These are phyloP conservation scores for Vanderwaltozyma polyspora DNA, from an alignment of 805 yeast species.

Conservation along the genomic window DNA sequence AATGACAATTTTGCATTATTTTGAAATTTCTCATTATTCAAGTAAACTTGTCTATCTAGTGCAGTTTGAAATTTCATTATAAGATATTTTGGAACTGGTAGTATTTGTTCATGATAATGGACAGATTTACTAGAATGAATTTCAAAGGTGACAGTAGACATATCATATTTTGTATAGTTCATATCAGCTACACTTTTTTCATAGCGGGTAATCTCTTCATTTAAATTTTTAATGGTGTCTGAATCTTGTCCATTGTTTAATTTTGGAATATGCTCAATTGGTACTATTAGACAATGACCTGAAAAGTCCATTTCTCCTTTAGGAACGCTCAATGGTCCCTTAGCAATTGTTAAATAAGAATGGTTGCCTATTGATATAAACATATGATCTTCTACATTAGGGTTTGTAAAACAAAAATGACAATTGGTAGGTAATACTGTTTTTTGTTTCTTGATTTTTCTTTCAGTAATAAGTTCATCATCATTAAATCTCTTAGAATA, in stretches of 20 bases:
- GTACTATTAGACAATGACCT: conserved; percentile 74
- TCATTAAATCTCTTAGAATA: neutral
- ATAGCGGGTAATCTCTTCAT: conserved; percentile 37
- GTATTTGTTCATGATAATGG: conserved; percentile 67
- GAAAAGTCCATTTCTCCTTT: conserved; percentile 42
- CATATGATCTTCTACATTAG: conserved; percentile 69
- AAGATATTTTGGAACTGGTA: conserved; percentile 49
- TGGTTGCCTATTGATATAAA: conserved; percentile 60
- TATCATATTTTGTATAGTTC: conserved; percentile 33
- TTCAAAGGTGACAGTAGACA: conserved; percentile 55
- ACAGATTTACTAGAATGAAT: conserved; percentile 52
- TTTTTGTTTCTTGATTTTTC: conserved; percentile 23
- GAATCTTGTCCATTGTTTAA: conserved; percentile 19
- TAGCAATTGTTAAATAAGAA: conserved; percentile 65
- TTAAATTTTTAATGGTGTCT: conserved; percentile 9
- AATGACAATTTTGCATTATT: conserved; percentile 37
- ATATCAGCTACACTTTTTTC: conserved; percentile 40
- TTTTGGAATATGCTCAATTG: conserved; percentile 61
- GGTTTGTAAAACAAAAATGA: conserved; percentile 76
- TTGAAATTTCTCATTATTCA: conserved; percentile 39
- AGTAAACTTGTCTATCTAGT: conserved; percentile 33
- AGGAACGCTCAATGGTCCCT: conserved; percentile 68
- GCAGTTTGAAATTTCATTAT: conserved; percentile 34
- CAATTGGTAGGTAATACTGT: conserved; percentile 51
- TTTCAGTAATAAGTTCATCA: conserved; percentile 1